Evolutionary conservation across 257 asterid genomes (phyloP).

Genomic region (Oldenlandia corymbosa): DNA sequence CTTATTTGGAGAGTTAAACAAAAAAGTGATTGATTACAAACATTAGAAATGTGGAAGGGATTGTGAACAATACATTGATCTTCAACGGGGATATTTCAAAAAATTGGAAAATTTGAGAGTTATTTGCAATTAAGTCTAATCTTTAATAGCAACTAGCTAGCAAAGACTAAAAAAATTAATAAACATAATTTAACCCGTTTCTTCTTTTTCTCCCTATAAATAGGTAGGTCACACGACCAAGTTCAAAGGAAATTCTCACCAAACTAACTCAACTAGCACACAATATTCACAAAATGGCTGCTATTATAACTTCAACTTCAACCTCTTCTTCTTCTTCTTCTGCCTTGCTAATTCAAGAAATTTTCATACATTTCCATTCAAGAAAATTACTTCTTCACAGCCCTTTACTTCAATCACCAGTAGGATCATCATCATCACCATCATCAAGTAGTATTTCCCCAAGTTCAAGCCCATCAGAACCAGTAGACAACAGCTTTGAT

Average conservation of each 20-base stretch:
- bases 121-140: too few relatives aligned
- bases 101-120: too few relatives aligned
- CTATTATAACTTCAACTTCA: neutral
- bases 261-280: neutral
- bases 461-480: conserved; percentile 1
- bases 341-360: conserved; percentile 10
- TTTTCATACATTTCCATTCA: conserved; percentile 14
- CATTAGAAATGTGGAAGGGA: too few relatives aligned
- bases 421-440: conserved; percentile 7
- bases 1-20: too few relatives aligned
- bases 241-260: neutral
- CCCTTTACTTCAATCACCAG: conserved; percentile 12
- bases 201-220: conserved; percentile 12
- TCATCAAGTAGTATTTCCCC: too few relatives aligned
- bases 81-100: too few relatives aligned
- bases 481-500: conserved; percentile 18
- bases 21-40: too few relatives aligned
- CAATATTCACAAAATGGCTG: conserved; percentile 2
- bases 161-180: too few relatives aligned
- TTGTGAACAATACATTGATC: too few relatives aligned
- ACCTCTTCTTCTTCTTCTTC: conserved; percentile 6
- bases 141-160: too few relatives aligned
- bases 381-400: conserved; percentile 22
- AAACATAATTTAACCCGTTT: too few relatives aligned
- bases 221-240: conserved; percentile 15